Percentiles rank a stretch among this genome's conserved stretches.
phyloP scores from a whole-genome alignment of 164 flowering plant species.

The Sedum album region DNA sequence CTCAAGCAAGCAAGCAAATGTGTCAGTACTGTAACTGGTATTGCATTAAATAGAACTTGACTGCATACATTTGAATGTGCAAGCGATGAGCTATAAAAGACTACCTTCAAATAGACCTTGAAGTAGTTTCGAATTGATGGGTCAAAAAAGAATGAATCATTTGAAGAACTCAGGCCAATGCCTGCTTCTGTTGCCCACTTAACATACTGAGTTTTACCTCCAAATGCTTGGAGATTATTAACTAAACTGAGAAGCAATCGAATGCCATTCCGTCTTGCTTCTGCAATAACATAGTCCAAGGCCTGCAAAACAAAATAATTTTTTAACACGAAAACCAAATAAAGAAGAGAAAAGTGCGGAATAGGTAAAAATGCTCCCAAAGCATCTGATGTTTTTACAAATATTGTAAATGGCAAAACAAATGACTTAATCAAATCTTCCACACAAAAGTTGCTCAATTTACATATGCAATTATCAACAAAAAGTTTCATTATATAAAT shows the following conservation, averaged over 20 bases:
- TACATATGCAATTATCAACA: neutral
- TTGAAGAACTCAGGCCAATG: slow-evolving; percentile 74
- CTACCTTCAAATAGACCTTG: slow-evolving; percentile 77
- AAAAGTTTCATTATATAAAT: neutral
- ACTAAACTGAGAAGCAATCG: slow-evolving; percentile 79
- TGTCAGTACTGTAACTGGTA: no score
- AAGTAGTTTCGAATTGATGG: slow-evolving; percentile 71
- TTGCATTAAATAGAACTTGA: no score
- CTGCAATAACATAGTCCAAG: slow-evolving; percentile 81
- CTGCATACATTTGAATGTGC: no score
- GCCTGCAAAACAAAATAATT: slow-evolving; percentile 36
- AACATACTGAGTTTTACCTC: slow-evolving; percentile 95
- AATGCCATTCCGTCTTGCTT: slow-evolving; percentile 59
- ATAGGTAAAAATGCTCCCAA: neutral
- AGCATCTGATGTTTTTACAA: neutral
- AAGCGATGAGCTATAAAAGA: neutral
- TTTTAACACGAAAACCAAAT: neutral
- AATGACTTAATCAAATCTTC: neutral
- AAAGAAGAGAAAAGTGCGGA: no score
- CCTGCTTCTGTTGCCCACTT: slow-evolving; percentile 98
- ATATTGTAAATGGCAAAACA: neutral
- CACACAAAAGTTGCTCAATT: neutral
- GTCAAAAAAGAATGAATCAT: slow-evolving; percentile 95
- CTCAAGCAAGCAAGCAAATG: no score
- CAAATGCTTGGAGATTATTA: slow-evolving; percentile 84